Evolutionary conservation across 2,329 filamentous ascomycete genomes (phyloP).

Genomic region (Ceratocystiopsis brevicomis): DNA sequence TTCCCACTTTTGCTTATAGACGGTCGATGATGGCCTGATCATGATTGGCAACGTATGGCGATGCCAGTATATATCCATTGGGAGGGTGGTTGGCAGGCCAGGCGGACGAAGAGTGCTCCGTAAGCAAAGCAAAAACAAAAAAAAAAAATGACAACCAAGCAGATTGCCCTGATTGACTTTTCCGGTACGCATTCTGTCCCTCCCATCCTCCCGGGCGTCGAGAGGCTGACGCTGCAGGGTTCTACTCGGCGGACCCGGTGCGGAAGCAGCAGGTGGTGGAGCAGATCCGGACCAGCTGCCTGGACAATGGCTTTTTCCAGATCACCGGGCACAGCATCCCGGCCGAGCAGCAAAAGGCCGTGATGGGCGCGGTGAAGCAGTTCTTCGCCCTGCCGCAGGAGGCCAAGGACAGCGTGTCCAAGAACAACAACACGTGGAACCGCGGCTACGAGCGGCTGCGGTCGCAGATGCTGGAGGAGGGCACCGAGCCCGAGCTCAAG

Average conservation of each 20-base stretch:
- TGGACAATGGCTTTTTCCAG: constrained; percentile 23
- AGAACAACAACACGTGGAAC: constrained; percentile 9
- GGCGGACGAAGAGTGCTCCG: too few relatives aligned
- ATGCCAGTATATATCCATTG: too few relatives aligned
- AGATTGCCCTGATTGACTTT: constrained; percentile 8
- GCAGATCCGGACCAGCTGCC: constrained; percentile 19
- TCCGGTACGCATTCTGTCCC: constrained; percentile 2
- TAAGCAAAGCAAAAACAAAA: neutral
- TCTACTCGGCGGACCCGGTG: constrained; percentile 3
- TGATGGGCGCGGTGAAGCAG: constrained; percentile 11
- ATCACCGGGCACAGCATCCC: constrained; percentile 17
- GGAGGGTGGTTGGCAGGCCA: too few relatives aligned
- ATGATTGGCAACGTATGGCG: too few relatives aligned
- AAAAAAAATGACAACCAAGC: constrained; percentile 1
- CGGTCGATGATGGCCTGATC: too few relatives aligned
- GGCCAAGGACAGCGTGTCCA: constrained; percentile 12
- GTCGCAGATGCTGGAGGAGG: constrained; percentile 11
- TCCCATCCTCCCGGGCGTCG: too few relatives aligned
- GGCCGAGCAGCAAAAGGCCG: constrained; percentile 10
- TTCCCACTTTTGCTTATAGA: too few relatives aligned
- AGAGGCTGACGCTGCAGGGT: too few relatives aligned
- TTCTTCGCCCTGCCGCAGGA: constrained; percentile 16
- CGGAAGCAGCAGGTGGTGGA: constrained; percentile 4
- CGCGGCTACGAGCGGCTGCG: constrained; percentile 14
- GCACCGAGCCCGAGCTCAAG: constrained; percentile 13